A percentile compares a stretch with the other conserved stretches of the same genome.
Evolutionary conservation across 306 rosid species (phyloP).

Genomic region (Lathyrus tuberosus): DNA sequence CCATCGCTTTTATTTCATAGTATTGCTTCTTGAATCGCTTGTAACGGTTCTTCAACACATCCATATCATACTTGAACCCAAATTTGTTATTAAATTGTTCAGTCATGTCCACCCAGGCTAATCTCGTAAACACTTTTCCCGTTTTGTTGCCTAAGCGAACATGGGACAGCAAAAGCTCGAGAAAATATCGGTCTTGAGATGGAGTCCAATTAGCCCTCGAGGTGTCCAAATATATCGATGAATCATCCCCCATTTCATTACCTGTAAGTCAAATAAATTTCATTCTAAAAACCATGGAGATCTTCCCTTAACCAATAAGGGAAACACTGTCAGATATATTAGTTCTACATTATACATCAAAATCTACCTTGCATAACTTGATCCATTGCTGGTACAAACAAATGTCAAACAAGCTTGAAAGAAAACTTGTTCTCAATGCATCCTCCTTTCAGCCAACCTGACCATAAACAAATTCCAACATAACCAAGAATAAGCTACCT

Average conservation of each 20-base stretch:
- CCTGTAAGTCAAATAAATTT: constrained; percentile 40
- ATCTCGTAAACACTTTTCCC: constrained; percentile 48
- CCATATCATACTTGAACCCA: constrained; percentile 54
- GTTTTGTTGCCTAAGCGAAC: constrained; percentile 56
- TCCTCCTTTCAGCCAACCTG: neutral
- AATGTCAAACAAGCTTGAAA: constrained; percentile 27
- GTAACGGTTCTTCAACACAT: constrained; percentile 56
- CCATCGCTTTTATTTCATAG: constrained; percentile 53
- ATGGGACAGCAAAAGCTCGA: constrained; percentile 54
- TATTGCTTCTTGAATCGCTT: constrained; percentile 66
- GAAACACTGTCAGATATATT: constrained; percentile 4
- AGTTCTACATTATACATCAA: constrained; percentile 11
- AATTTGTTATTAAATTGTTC: constrained; percentile 54
- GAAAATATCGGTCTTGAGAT: constrained; percentile 57
- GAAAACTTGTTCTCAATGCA: constrained; percentile 14
- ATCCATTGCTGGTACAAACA: constrained; percentile 6
- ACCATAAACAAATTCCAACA: neutral
- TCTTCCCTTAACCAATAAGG: neutral
- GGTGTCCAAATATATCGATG: constrained; percentile 33
- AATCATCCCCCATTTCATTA: constrained; percentile 50
- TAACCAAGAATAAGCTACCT: neutral
- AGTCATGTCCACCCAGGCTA: constrained; percentile 59
- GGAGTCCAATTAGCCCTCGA: constrained; percentile 64
- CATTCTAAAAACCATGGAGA: constrained; percentile 17
- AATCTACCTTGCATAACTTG: constrained; percentile 19